Percentiles rank a stretch among this genome's conserved stretches.
Evolutionary conservation across 2,329 filamentous ascomycete species (phyloP).

Genomic region (Fusarium luffae): DNA sequence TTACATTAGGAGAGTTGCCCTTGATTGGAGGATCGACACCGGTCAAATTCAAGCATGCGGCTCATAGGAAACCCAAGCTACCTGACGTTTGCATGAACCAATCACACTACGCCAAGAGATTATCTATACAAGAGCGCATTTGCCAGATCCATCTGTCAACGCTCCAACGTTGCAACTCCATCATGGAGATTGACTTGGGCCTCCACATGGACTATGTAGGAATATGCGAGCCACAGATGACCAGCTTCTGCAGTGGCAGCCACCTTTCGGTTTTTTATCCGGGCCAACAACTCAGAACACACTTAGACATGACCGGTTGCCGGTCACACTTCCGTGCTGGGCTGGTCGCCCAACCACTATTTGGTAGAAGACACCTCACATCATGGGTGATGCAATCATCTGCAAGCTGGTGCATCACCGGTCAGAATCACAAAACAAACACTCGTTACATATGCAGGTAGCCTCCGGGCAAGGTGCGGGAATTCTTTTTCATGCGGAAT

Average conservation of each 20-base stretch:
- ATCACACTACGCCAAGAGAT: slow-evolving; percentile 29
- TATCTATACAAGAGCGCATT: slow-evolving; percentile 15
- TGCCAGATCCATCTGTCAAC: slow-evolving; percentile 18
- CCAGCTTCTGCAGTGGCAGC: slow-evolving; percentile 1
- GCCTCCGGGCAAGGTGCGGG: slow-evolving; percentile 26
- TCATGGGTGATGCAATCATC: slow-evolving; percentile 30
- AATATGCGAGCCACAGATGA: slow-evolving; percentile 6
- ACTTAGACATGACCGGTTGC: slow-evolving; percentile 1
- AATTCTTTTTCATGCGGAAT: slow-evolving; percentile 21
- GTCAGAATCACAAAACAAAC: slow-evolving; percentile 30
- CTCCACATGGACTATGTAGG: slow-evolving; percentile 6
- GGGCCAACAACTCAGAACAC: slow-evolving; percentile 10
- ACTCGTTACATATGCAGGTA: slow-evolving; percentile 37
- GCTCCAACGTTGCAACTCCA: slow-evolving; percentile 23
- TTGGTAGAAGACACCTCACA: slow-evolving; percentile 12
- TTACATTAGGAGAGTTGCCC: slow-evolving; percentile 29
- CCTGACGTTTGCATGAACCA: slow-evolving; percentile 34
- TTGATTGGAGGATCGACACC: slow-evolving; percentile 40
- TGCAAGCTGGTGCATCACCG: slow-evolving; percentile 23
- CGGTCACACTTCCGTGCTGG: slow-evolving; percentile 13
- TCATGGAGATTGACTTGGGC: slow-evolving; percentile 17
- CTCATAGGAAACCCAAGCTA: slow-evolving; percentile 31
- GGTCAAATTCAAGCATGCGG: slow-evolving; percentile 38
- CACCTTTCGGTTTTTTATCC: background rate
- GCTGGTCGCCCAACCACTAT: slow-evolving; percentile 1